Base-by-base conservation (phyloP, 2,329 filamentous ascomycete species). In the Cadophora sp. region DNA sequence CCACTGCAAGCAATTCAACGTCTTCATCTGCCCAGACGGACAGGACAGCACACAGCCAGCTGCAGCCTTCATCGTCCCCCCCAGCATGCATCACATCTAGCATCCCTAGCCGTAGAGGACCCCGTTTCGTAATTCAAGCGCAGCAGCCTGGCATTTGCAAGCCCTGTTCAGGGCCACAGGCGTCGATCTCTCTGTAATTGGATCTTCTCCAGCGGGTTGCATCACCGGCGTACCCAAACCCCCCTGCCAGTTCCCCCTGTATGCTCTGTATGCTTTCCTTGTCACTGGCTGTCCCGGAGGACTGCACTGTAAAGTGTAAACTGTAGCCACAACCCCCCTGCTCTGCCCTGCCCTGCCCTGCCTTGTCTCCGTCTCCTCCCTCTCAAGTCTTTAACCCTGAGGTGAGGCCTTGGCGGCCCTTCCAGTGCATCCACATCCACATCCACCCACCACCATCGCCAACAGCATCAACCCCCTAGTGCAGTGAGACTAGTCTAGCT, bases 141-240 rank as follows among this genome's bases (percentile, higher is more conserved):
- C 53, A 56, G 33, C 53, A 56, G 55, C n/a, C 55, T 58, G 55
- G 55, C 33, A 58, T 27, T 45, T 59, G 56, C 58, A 56, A 66
- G 59, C 65, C 59, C 51, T 66, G 59, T 36, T 27, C 50, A 18
- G 59, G 45, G 47, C 62, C 64, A 59, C 64, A 64, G 62, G 68
- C 63, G 70, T 68, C 70, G 70, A 71, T 71, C 70, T 68, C 64
- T 43, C 64, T 68, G 65, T 65, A 65, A 68, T 67, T 71, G 70
- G 62, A 62, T 66, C 64, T 65, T 65, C 62, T 39, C 51, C 20
- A 51, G 50, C 55, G 39, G 50, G 18, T 43, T 63, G 59, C 43
- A 59, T 63, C 60, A 56, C 59, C 45, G 27, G 65, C 55, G 63
- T 51, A 58, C 65, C 41, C 33, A 33, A 51, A 22, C 1, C 36